Evolutionary conservation across 768 basidiomycete species (phyloP), one percentile per base, ranked within the genome.

Genomic region (Gloeopeniophorella convolvens): DNA sequence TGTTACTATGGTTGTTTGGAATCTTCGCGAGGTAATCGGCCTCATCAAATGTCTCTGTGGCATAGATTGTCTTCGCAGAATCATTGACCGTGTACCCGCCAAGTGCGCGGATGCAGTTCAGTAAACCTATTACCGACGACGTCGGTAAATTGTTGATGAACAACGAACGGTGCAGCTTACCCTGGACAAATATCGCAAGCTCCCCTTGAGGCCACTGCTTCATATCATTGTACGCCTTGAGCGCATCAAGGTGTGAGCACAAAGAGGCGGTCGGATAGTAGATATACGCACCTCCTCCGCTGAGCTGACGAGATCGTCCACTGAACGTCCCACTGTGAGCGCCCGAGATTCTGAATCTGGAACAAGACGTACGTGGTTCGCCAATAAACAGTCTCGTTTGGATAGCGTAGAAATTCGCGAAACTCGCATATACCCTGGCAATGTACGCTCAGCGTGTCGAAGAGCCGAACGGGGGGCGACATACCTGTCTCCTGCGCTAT

Each of bases 401-500:
- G 27, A 82, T 65, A 3, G 68, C 63, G 59, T 84, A 79, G 10
- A 83, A 74, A 49, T 65, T 74, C 4, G 79, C 76, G 51, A 83
- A 79, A 54, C 75, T 74, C 3, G 79, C 79, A 61, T 82, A 85
- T 10, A 82, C 71, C 13, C 84, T 85, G 46, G 11, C 31, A 37
- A 48, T 39, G 21, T 18, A 39, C 15, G 45, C 27, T 50, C 15
- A 49, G 33, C 26, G 24, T 28, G 33, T 10, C 18, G 28, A 10
- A n/a, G 15, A 11, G n/a, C 36, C 26, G 10, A 10, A 11, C 10
- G 26, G 7, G 12, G 26, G 18, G 7, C 18, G 5, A 55, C 67
- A 48, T 51, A 82, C 82, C 80, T 72, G 59, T 87, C 83, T 12
- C 83, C 83, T 8, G 82, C 78, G 55, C 79, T 80, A 41, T 78